Percentiles rank a stretch among this genome's conserved stretches.
Evolutionary conservation across 805 yeast genomes (phyloP).

Genomic region (Saturnispora galanensis): DNA sequence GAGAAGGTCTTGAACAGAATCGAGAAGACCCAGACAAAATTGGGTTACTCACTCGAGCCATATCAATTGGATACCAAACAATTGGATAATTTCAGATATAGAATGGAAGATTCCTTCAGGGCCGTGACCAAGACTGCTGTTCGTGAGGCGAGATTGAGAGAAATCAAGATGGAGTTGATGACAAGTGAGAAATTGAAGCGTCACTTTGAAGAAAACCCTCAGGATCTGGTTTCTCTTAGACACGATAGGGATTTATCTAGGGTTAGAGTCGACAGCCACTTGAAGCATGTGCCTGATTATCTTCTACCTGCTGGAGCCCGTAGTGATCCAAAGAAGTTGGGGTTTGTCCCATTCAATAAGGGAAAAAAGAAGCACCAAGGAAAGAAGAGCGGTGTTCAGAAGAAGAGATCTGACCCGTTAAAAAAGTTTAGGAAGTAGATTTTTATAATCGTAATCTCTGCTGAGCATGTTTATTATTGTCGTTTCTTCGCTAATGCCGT

Average conservation of each 20-base stretch:
- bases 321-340: conserved; percentile 42
- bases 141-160: conserved; percentile 88
- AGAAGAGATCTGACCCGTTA: conserved; percentile 43
- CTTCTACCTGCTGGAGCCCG: conserved; percentile 75
- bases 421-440: conserved; percentile 29
- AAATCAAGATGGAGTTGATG: conserved; percentile 75
- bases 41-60: conserved; percentile 71
- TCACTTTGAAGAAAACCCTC: conserved; percentile 96
- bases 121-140: conserved; percentile 84
- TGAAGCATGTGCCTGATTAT: conserved; percentile 89
- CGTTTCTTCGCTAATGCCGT: not conserved
- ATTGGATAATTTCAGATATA: conserved; percentile 89
- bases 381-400: conserved; percentile 20
- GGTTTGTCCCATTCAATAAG: conserved; percentile 60
- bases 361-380: conserved; percentile 26
- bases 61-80: conserved; percentile 87
- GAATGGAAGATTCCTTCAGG: conserved; percentile 95
- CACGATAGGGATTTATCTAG: conserved; percentile 88
- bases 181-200: conserved; percentile 85
- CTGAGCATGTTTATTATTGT: not conserved
- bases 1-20: conserved; percentile 77
- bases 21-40: conserved; percentile 60
- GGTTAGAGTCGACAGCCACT: conserved; percentile 69
- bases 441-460: not conserved
- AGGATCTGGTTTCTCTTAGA: conserved; percentile 77